A percentile compares a stretch with the other conserved stretches of the same genome.
Conservation (phyloP, 257 asterid species). For the Solanum infundibuliforme region DNA sequence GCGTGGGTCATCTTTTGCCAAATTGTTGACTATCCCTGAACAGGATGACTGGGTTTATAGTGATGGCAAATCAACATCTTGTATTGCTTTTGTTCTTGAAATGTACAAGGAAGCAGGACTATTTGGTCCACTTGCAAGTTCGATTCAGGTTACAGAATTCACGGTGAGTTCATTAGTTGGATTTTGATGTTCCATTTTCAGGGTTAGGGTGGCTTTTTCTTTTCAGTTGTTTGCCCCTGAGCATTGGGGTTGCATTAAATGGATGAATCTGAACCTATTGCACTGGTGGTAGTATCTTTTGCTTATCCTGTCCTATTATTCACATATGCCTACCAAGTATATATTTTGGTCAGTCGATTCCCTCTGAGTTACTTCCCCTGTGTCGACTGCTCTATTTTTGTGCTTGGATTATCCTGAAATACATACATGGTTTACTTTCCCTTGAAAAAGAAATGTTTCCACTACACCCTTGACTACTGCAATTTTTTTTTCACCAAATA, state of each 20-base stretch:
- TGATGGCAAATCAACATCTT: constrained; percentile 87
- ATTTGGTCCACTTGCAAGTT: constrained; percentile 56
- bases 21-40: constrained; percentile 73
- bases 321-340: background rate
- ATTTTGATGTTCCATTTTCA: background rate
- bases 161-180: constrained; percentile 48
- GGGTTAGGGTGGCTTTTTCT: background rate
- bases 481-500: too few species aligned
- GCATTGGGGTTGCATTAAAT: background rate
- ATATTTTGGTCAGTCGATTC: background rate
- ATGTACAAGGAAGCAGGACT: constrained; percentile 84
- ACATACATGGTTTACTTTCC: background rate
- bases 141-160: constrained; percentile 88
- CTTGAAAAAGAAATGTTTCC: background rate
- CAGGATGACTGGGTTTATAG: constrained; percentile 74
- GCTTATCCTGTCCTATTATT: background rate
- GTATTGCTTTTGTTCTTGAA: constrained; percentile 84
- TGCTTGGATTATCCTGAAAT: background rate
- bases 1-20: constrained; percentile 79
- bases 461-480: background rate
- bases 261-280: too few species aligned
- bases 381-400: background rate
- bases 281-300: background rate
- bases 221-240: background rate
- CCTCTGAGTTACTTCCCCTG: background rate